Evolutionary conservation across 192 early-diverging fungal genomes (phyloP).

Genomic region (Paraglomus brasilianum): DNA sequence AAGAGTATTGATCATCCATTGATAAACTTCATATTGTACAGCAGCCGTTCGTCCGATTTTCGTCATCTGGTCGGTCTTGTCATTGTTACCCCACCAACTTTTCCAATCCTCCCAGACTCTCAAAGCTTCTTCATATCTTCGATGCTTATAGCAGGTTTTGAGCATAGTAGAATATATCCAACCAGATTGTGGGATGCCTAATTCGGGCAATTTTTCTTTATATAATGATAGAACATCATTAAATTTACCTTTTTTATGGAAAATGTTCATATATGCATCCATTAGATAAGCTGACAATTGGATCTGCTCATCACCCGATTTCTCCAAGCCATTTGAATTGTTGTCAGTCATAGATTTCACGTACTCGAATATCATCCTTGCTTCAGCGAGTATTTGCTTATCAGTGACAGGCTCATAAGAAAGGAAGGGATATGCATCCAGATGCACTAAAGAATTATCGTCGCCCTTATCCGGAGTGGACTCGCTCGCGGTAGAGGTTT

Average conservation of each 20-base stretch:
- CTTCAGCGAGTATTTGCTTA: conserved; percentile 34
- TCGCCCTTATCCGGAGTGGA: not conserved
- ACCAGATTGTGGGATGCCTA: conserved; percentile 51
- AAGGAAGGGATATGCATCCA: conserved; percentile 13
- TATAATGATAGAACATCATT: conserved; percentile 49
- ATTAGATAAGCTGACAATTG: conserved; percentile 52
- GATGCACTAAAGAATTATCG: not conserved
- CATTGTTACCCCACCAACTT: conserved; percentile 46
- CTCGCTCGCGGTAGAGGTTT: conserved; percentile 13
- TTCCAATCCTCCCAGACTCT: conserved; percentile 69
- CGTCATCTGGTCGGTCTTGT: conserved; percentile 4
- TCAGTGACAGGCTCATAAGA: not conserved
- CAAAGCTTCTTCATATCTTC: conserved; percentile 59
- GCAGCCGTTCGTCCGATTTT: conserved; percentile 41
- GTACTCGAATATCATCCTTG: conserved; percentile 36
- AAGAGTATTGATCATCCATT: conserved; percentile 66
- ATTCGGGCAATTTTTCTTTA: conserved; percentile 49
- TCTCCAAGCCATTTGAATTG: not conserved
- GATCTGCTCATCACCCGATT: conserved; percentile 37
- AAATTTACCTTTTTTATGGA: conserved; percentile 54
- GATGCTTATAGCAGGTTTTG: conserved; percentile 58
- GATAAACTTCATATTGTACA: conserved; percentile 54
- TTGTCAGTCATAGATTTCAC: conserved; percentile 14
- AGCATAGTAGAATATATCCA: conserved; percentile 63
- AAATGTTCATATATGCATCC: conserved; percentile 59